Base-by-base conservation (phyloP, 306 rosid genomes). In the Carpinus fangiana region DNA sequence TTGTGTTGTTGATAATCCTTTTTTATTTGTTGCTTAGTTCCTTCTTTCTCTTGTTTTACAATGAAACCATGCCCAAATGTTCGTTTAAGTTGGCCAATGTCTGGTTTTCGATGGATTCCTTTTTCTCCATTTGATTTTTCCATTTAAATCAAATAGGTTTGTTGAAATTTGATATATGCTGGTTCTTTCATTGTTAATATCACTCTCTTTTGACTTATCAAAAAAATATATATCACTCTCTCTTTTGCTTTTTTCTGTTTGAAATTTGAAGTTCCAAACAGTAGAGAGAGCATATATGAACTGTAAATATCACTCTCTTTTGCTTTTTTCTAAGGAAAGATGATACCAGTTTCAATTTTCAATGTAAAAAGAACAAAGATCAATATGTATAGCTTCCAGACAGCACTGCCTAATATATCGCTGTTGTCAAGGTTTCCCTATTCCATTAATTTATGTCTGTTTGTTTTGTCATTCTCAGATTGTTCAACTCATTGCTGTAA, bases 391-490 rank as follows among this genome's bases (percentile, higher is more conserved):
- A 47, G 28, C 23, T 36, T 10, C 17, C 0, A 74, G 34, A 74
- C 38, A 18, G 38, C 73, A 53, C 73, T 7, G 64, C 62, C 76
- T 74, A 70, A 45, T 34, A 46, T 60, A 52, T 21, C 62, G 79
- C 70, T 20, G 8, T 48, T 59, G 48, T 23, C n/a, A 5, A 23
- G 68, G 65, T 4, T 21, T 34, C 38, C 18, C 6, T 73, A 12
- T 61, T 59, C 28, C 31, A 52, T 23, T 52, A 41, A 43, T 23
- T 72, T 60, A 47, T 74, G 48, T 28, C 28, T 26, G 16, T 18
- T 21, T 45, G 8, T 28, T 26, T 4, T 8, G 7, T 8, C 31
- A 1, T 28, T 28, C 31, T 28, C 31, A 28, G 31, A 28, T 28
- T 28, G 31, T 28, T 28, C 1, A 1, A 28, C 2, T 28, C 31